These are phyloP conservation scores for Chrysoporthe austroafricana DNA, from an alignment of 2,329 filamentous ascomycete species.

Conservation along the genomic window DNA sequence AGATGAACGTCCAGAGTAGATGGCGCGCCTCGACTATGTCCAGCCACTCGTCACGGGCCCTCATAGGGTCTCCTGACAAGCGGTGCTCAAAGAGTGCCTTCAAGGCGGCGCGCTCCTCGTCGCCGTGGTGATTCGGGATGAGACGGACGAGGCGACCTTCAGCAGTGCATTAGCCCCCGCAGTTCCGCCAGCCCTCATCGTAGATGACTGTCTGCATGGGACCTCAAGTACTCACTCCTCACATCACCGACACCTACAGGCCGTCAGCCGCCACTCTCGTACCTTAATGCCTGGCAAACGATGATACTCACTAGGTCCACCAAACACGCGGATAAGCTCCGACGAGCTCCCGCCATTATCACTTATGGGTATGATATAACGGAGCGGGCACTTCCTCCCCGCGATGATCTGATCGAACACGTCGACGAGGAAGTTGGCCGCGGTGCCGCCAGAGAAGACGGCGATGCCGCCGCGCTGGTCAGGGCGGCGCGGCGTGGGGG, in stretches of 20 bases:
- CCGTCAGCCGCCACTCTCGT: conserved; percentile 16
- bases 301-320: conserved; percentile 72
- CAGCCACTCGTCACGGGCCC: conserved; percentile 80
- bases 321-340: conserved; percentile 91
- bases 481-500: conserved; percentile 19
- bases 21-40: conserved; percentile 86
- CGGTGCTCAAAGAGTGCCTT: conserved; percentile 87
- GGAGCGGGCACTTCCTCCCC: conserved; percentile 69
- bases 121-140: conserved; percentile 70
- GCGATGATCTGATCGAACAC: conserved; percentile 74
- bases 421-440: conserved; percentile 92
- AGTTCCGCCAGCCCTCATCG: too few relatives aligned
- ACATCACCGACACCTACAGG: conserved; percentile 65
- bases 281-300: background rate
- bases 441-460: conserved; percentile 89
- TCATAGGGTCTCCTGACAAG: conserved; percentile 62
- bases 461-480: conserved; percentile 62
- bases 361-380: conserved; percentile 91
- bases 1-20: conserved; percentile 71
- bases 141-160: conserved; percentile 85
- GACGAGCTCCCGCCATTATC: conserved; percentile 96
- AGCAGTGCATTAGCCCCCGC: conserved; percentile 15
- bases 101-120: conserved; percentile 72
- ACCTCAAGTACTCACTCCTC: conserved; percentile 41
- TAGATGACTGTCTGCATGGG: too few relatives aligned